Evolutionary conservation across 495 filamentous ascomycete species (phyloP), one percentile per base, ranked within the genome.

Genomic region (Achaetomiella virescens): DNA sequence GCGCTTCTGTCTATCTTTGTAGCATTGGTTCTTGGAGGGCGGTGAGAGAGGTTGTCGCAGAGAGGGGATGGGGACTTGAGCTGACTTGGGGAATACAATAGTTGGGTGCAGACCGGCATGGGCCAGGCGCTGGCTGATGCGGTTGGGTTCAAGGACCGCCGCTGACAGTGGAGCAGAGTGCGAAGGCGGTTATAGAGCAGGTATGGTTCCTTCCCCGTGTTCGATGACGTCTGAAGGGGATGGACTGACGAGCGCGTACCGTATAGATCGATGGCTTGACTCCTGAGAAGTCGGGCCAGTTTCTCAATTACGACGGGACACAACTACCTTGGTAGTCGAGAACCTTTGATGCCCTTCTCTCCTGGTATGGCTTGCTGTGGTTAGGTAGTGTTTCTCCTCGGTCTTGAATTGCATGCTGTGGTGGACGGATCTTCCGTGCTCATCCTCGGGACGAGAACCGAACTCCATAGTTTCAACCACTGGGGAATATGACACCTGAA

Each of bases 61-160:
- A 4, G 27, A 31, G 27, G 27, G 27, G 5, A 9, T 5, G 27
- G 27, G 9, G 27, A 5, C 4, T 17, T 12, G 12, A 17, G 55
- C 58, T 61, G 15, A 59, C 27, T 25, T 2, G 7, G 25, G 2
- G 14, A 6, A 31, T 9, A 22, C 4, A 11, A 38, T 45, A 74
- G 71, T 54, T 75, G 71, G 71, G 70, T 75, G 45, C 63, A 75
- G 58, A 75, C 72, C 7, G 33, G 31, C 0, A 65, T 68, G 56
- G 72, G 72, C 0, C 70, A 74, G 58, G 57, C 17, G 0, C 62
- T 72, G 35, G 72, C 71, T 8, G 70, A 75, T 58, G 58, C 48
- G 6, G 27, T 74, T 22, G 63, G 64, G 10, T 61, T 64, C 37
- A 27, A 24, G 17, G 60, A 68, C 67, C 71, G n/a, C 68, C 72